phyloP scores from a whole-genome alignment of 2,329 filamentous ascomycete genomes.

The Penicillium thymicola region DNA sequence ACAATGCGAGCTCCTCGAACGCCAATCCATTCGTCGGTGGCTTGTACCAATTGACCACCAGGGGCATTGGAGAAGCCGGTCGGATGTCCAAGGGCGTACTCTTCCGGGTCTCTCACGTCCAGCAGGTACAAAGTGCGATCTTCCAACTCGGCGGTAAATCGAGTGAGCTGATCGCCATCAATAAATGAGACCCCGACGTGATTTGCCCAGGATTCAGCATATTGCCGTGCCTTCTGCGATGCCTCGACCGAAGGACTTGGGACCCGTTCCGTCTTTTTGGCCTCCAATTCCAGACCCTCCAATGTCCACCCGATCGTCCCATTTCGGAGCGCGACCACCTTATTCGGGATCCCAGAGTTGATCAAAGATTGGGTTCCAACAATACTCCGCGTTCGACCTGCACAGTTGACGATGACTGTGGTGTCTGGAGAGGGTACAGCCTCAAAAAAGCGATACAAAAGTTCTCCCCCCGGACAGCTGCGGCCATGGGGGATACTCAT shows the following conservation, averaged over 20 bases:
- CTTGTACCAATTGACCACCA: slow-evolving; percentile 33
- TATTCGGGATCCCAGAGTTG: slow-evolving; percentile 26
- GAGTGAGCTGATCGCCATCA: background rate
- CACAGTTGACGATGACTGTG: slow-evolving; percentile 31
- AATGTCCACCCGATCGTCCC: slow-evolving; percentile 35
- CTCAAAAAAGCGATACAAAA: slow-evolving; percentile 31
- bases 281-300: slow-evolving; percentile 27
- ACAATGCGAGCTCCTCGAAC: slow-evolving; percentile 31
- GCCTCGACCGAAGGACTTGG: slow-evolving; percentile 10
- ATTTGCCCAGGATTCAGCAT: slow-evolving; percentile 11
- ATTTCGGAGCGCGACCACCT: slow-evolving; percentile 29
- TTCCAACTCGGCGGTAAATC: slow-evolving; percentile 12
- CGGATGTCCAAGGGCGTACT: slow-evolving; percentile 25
- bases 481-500: slow-evolving; percentile 34
- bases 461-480: slow-evolving; percentile 33
- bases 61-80: slow-evolving; percentile 29
- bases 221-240: slow-evolving; percentile 4
- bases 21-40: slow-evolving; percentile 33
- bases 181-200: slow-evolving; percentile 10
- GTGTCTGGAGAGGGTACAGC: slow-evolving; percentile 24
- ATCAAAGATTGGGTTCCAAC: slow-evolving; percentile 31
- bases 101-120: slow-evolving; percentile 30
- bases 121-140: slow-evolving; percentile 27
- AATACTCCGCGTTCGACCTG: slow-evolving; percentile 34
- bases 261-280: slow-evolving; percentile 17